Conservation (phyloP, 345 rosid genomes). For the Microcos paniculata region DNA sequence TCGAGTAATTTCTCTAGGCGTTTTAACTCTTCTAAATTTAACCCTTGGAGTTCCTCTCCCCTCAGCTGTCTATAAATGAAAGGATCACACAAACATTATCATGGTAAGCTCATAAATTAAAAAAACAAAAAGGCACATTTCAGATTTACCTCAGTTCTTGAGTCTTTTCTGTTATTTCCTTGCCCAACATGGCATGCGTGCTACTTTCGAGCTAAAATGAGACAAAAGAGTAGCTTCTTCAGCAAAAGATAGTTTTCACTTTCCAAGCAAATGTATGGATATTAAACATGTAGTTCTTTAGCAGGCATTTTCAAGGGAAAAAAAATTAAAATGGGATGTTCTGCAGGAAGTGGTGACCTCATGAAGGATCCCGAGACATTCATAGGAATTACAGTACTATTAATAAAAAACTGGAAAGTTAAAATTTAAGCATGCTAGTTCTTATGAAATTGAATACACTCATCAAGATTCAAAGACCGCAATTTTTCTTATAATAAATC, state of each 20-base stretch:
- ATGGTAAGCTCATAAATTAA: background rate
- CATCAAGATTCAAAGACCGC: background rate
- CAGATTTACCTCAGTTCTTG: constrained; percentile 37
- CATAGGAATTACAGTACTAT: background rate
- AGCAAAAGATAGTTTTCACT: background rate
- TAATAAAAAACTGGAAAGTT: background rate
- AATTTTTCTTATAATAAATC: background rate
- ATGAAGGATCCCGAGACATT: too few species aligned
- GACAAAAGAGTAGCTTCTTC: background rate
- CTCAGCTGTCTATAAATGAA: constrained; percentile 25
- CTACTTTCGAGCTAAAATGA: constrained; percentile 30
- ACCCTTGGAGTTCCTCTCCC: constrained; percentile 37
- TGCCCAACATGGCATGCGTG: constrained; percentile 21
- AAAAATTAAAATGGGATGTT: background rate
- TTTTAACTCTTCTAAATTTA: constrained; percentile 20
- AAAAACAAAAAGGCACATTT: background rate
- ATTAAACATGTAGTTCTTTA: background rate
- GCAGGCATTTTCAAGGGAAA: background rate
- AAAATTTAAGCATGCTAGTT: background rate
- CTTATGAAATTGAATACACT: background rate
- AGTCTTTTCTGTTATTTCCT: constrained; percentile 36
- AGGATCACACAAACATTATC: background rate
- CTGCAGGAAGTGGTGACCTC: background rate
- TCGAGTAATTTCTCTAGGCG: constrained; percentile 26
- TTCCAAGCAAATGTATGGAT: background rate